A percentile compares a stretch with the other conserved stretches of the same genome.
phyloP scores from a whole-genome alignment of 2,329 filamentous ascomycete species.

The Cladophialophora psammophila region DNA sequence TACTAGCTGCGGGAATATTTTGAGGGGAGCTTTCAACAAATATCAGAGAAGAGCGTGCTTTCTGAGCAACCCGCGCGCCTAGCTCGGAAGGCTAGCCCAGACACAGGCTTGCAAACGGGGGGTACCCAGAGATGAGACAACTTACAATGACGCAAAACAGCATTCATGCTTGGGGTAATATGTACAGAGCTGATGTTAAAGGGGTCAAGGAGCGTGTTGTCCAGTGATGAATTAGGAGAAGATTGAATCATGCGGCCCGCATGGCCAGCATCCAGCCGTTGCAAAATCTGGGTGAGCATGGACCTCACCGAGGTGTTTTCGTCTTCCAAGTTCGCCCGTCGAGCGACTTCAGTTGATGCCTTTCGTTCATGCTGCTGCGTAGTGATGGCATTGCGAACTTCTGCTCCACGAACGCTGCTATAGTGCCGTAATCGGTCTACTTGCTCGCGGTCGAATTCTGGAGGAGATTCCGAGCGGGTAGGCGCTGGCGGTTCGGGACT shows the following conservation, averaged over 20 bases:
- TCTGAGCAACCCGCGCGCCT: not conserved
- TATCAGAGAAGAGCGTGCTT: not conserved
- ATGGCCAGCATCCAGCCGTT: conserved; percentile 25
- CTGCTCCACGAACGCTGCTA: conserved; percentile 22
- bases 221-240: conserved; percentile 9
- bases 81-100: not conserved
- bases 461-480: not conserved
- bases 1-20: not conserved
- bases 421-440: conserved; percentile 24
- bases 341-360: conserved; percentile 6
- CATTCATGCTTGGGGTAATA: conserved; percentile 29
- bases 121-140: not conserved
- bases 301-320: conserved; percentile 25
- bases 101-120: not conserved
- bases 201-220: conserved; percentile 24
- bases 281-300: conserved; percentile 28
- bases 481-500: conserved; percentile 2
- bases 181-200: conserved; percentile 27
- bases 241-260: conserved; percentile 17
- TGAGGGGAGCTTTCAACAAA: not conserved
- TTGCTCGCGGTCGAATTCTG: conserved; percentile 13
- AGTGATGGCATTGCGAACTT: conserved; percentile 21
- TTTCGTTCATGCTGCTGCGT: conserved; percentile 12
- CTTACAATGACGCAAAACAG: conserved; percentile 29
- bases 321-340: conserved; percentile 1